phyloP scores from a whole-genome alignment of 2,329 filamentous ascomycete genomes.

The Fusarium graminum region DNA sequence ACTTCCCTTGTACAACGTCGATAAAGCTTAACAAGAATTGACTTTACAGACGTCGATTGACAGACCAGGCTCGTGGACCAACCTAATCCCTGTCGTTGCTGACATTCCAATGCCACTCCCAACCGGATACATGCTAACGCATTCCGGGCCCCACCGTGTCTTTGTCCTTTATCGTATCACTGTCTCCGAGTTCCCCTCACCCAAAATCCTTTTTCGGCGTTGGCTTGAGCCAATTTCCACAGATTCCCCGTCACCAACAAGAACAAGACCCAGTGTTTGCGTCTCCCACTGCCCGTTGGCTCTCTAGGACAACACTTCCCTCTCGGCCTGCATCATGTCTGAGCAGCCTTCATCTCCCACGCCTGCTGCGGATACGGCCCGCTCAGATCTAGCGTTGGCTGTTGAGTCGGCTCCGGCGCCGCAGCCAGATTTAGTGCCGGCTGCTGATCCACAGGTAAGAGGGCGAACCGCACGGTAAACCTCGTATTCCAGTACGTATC shows the following conservation, averaged over 20 bases:
- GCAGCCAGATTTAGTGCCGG: conserved; percentile 37
- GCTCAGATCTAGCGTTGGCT: conserved; percentile 28
- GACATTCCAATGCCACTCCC: neutral
- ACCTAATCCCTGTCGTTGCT: neutral
- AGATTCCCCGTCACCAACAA: conserved; percentile 7
- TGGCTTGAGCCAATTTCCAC: conserved; percentile 7
- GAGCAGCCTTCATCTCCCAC: conserved; percentile 12
- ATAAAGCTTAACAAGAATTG: neutral
- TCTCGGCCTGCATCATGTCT: conserved; percentile 3
- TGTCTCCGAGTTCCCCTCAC: conserved; percentile 9
- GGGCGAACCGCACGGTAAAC: neutral
- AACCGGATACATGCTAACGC: neutral
- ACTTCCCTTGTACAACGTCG: neutral
- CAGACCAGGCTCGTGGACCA: neutral
- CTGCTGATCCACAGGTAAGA: conserved; percentile 36
- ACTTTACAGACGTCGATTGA: neutral
- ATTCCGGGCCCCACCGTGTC: neutral
- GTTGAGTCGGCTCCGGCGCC: conserved; percentile 29
- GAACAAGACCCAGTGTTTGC: neutral
- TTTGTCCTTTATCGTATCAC: conserved; percentile 1
- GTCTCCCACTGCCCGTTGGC: neutral
- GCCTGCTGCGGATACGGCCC: conserved; percentile 14
- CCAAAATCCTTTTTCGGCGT: neutral
- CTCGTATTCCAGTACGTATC: neutral
- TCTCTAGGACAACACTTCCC: neutral